Percentiles rank a stretch among this genome's conserved stretches.
Conservation (phyloP, 1,284 basidiomycete species). For the Rhizopogon parksii region DNA sequence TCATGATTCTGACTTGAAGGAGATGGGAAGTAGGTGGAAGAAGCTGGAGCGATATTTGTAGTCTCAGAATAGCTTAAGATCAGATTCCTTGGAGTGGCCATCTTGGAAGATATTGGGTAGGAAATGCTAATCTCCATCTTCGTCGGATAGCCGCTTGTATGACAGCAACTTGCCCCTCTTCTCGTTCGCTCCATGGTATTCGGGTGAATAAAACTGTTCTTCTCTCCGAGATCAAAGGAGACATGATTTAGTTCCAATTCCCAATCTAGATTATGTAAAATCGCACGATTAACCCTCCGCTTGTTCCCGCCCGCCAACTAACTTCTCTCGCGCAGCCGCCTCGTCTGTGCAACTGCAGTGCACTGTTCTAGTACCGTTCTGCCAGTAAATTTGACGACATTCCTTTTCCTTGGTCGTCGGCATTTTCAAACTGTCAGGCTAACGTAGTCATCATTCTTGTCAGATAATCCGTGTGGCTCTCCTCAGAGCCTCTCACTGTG, state of each 20-base stretch:
- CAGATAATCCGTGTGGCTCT: too few relatives aligned
- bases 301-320: not conserved
- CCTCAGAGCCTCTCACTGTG: not conserved
- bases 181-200: not conserved
- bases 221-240: slow-evolving; percentile 1
- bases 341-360: not conserved
- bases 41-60: slow-evolving; percentile 3
- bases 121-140: not conserved
- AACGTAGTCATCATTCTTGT: not conserved
- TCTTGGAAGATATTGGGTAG: not conserved
- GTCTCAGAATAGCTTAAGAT: not conserved
- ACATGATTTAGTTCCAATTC: too few relatives aligned
- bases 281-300: not conserved
- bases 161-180: not conserved
- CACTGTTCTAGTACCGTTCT: too few relatives aligned
- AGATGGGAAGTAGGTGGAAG: not conserved
- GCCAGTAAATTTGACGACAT: too few relatives aligned
- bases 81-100: slow-evolving; percentile 8
- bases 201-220: not conserved
- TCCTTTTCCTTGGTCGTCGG: not conserved
- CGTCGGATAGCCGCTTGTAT: not conserved
- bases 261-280: not conserved
- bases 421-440: not conserved
- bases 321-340: not conserved
- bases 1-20: slow-evolving; percentile 23